Base-by-base conservation (phyloP, 495 filamentous ascomycete species). In the Neurospora sp. region DNA sequence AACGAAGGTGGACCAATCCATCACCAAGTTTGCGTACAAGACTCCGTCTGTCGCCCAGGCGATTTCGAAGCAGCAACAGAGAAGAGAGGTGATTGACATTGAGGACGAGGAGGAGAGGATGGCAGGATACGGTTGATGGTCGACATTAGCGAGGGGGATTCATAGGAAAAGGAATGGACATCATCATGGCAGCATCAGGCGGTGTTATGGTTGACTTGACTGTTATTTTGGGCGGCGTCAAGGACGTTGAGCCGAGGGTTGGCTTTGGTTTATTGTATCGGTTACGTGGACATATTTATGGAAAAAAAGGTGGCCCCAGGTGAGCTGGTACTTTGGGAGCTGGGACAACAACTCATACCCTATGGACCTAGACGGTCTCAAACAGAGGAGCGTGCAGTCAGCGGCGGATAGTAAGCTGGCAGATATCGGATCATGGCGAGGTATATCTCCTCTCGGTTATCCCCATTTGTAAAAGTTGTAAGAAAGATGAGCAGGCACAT, bases 61-160 rank as follows among this genome's bases (percentile, higher is more conserved):
- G 9, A 70, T 71, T 35, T 69, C 72, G 5, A 37, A 48, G 35
- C 35, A 14, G 8, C 71, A 38, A n/a, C 46, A 35, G 62, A 39
- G 37, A 40, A 23, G 31, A 39, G 31, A n/a, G 37, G 10, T 42
- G 41, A 31, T 20, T 42, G 75, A 78, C 46, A 23, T 78, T 27
- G 81, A 83, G 1, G 83, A 84, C 2, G 81, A 84, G 54, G 82
- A 83, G 46, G 83, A 82, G 74, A 78, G 76, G 14, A 78, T 83
- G 76, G 77, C 78, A 70, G 79, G 79, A 18, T 84, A 82, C 71
- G 82, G 76, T 42, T 84, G 73, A 78, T 44, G 20, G 31, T 71
- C n/a, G 5, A 41, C 41, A 71, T 40, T 31, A 23, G 54, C 37
- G 70, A 27, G 14, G 8, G 14, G 35, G 39, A 27, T 35, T 66